Percentiles rank a stretch among this genome's conserved stretches.
phyloP scores from a whole-genome alignment of 2,329 filamentous ascomycete species.

The Nothopassalora personata region DNA sequence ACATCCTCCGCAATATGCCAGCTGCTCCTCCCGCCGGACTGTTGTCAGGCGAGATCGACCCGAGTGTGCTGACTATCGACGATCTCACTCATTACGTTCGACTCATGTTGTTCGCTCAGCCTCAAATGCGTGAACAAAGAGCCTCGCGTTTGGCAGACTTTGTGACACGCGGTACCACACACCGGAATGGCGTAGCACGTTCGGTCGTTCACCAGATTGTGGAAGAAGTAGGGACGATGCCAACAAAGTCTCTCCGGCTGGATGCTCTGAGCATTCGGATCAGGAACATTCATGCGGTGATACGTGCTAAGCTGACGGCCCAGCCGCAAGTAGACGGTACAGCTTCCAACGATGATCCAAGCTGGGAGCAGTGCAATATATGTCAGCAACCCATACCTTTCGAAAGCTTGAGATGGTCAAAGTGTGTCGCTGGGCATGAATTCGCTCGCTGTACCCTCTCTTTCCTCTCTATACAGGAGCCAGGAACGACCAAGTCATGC shows the following conservation, averaged over 20 bases:
- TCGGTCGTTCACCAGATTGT: neutral
- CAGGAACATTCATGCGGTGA: neutral
- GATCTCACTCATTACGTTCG: neutral
- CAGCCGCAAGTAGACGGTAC: neutral
- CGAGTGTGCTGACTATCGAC: neutral
- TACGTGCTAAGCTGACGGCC: neutral
- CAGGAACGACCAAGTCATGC: conserved; percentile 50
- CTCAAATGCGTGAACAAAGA: neutral
- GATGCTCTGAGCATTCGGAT: neutral
- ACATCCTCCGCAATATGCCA: neutral
- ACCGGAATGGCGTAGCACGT: neutral
- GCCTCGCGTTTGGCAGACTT: conserved; percentile 1
- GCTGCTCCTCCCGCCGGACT: neutral
- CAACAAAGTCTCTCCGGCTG: neutral
- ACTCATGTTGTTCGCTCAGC: neutral
- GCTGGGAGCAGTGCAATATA: conserved; percentile 49
- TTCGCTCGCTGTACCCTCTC: conserved; percentile 52
- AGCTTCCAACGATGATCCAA: neutral
- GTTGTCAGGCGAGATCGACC: neutral
- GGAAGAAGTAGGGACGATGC: neutral
- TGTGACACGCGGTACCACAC: neutral
- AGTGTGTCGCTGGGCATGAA: conserved; percentile 48
- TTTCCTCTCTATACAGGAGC: conserved; percentile 52
- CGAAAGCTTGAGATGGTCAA: conserved; percentile 42
- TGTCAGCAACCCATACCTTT: conserved; percentile 47